phyloP scores from a whole-genome alignment of 2,329 filamentous ascomycete species.

The Fusarium metavorans region DNA sequence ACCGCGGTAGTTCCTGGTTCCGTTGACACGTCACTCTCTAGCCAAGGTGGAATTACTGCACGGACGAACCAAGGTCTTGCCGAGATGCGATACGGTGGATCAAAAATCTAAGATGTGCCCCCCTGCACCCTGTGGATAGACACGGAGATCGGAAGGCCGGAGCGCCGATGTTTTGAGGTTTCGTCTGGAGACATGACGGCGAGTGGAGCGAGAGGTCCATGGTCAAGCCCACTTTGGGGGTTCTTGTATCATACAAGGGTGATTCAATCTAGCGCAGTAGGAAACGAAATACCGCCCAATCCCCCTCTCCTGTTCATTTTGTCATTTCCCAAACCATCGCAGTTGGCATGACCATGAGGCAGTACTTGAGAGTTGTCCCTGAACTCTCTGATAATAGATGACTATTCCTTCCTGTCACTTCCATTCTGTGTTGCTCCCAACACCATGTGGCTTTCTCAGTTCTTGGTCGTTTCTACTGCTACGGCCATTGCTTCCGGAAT shows the following conservation, averaged over 20 bases:
- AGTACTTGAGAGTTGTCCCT: not conserved
- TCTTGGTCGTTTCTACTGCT: not conserved
- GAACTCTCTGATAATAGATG: not conserved
- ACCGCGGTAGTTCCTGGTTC: not conserved
- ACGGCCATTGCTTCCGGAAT: not conserved
- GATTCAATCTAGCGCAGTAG: no score
- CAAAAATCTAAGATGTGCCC: not conserved
- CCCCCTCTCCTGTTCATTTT: not conserved
- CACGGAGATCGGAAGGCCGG: not conserved
- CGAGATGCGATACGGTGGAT: not conserved
- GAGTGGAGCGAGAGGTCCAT: not conserved
- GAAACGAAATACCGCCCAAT: not conserved
- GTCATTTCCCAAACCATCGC: not conserved
- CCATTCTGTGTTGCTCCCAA: not conserved
- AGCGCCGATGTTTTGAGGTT: not conserved
- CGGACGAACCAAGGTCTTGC: not conserved
- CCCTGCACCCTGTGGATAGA: not conserved
- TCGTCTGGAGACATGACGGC: not conserved
- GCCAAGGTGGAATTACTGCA: not conserved
- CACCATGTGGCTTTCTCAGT: not conserved
- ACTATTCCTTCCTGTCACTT: not conserved
- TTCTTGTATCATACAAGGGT: no score
- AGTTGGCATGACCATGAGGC: not conserved
- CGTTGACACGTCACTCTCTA: not conserved
- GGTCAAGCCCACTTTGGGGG: no score